Evolutionary conservation across 371 early-diverging fungal genomes (phyloP).

Genomic region (Mortierella sp.): DNA sequence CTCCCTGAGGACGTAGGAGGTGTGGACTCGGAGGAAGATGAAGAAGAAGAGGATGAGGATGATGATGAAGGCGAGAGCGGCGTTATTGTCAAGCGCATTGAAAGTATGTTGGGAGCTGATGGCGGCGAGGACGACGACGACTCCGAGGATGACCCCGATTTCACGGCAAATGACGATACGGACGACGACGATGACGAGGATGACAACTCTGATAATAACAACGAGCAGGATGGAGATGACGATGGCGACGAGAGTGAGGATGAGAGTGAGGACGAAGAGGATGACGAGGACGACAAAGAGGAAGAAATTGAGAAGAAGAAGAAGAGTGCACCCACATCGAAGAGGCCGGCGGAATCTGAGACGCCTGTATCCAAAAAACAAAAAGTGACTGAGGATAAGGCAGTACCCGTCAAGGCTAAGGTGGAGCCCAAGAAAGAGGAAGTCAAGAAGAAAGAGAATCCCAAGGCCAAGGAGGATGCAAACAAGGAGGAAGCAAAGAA

Average conservation of each 20-base stretch:
- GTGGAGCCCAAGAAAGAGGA: conserved; percentile 23
- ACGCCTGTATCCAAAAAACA: conserved; percentile 45
- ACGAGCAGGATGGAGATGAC: conserved; percentile 11
- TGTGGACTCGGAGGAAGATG: conserved; percentile 55
- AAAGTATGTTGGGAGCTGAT: conserved; percentile 24
- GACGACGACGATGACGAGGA: conserved; percentile 38
- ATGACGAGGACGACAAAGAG: conserved; percentile 11
- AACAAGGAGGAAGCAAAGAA: conserved; percentile 31
- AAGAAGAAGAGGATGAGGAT: conserved; percentile 57
- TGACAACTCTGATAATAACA: conserved; percentile 13
- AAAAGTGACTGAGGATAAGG: conserved; percentile 29
- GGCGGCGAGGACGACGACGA: conserved; percentile 51
- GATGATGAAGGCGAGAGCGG: conserved; percentile 5
- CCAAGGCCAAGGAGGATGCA: conserved; percentile 26
- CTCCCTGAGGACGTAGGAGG: conserved; percentile 49
- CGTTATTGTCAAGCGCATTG: conserved; percentile 34
- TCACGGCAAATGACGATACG: conserved; percentile 49
- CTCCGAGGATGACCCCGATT: conserved; percentile 57
- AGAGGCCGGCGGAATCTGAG: conserved; percentile 38
- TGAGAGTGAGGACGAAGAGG: conserved; percentile 14
- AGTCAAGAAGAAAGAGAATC: conserved; percentile 23
- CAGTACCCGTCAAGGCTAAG: conserved; percentile 16
- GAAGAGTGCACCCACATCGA: conserved; percentile 20
- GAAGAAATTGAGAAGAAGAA: neutral
- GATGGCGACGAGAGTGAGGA: conserved; percentile 53